Percentiles rank a stretch among this genome's conserved stretches.
Conservation (phyloP, 129 eudicot species). For the Apium graveolens region DNA sequence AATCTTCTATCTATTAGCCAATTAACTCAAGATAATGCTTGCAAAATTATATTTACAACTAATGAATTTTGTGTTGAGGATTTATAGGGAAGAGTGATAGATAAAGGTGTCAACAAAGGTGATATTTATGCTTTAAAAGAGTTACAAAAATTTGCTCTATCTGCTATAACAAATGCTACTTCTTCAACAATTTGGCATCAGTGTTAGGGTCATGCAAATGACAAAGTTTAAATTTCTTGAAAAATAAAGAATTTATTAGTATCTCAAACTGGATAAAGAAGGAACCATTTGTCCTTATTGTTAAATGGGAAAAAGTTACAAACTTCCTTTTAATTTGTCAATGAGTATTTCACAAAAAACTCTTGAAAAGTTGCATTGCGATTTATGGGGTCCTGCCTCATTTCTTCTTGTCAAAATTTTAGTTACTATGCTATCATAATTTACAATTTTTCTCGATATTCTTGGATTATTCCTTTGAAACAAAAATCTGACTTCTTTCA, state of each 20-base stretch:
- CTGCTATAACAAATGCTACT: no score
- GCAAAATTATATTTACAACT: no score
- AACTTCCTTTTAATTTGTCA: neutral
- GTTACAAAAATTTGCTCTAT: neutral
- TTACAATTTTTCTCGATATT: neutral
- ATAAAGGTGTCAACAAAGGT: neutral
- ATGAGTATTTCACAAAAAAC: neutral
- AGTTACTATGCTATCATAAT: neutral
- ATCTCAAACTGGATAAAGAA: neutral
- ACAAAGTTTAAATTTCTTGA: neutral
- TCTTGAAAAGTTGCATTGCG: neutral
- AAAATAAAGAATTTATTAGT: neutral
- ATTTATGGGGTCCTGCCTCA: constrained; percentile 6
- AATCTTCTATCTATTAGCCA: neutral
- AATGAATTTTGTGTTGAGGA: neutral
- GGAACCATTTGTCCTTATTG: neutral
- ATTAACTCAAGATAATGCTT: neutral
- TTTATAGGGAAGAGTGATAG: neutral
- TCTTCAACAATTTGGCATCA: no score
- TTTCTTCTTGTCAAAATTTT: constrained; percentile 1
- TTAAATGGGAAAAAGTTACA: neutral
- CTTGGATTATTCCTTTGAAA: constrained; percentile 1
- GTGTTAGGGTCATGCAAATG: neutral
- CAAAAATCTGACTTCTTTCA: neutral
- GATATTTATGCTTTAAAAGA: neutral